These are phyloP conservation scores for Carex cristatella DNA, from an alignment of 176 grass and related monocot species.

Conservation along the genomic window DNA sequence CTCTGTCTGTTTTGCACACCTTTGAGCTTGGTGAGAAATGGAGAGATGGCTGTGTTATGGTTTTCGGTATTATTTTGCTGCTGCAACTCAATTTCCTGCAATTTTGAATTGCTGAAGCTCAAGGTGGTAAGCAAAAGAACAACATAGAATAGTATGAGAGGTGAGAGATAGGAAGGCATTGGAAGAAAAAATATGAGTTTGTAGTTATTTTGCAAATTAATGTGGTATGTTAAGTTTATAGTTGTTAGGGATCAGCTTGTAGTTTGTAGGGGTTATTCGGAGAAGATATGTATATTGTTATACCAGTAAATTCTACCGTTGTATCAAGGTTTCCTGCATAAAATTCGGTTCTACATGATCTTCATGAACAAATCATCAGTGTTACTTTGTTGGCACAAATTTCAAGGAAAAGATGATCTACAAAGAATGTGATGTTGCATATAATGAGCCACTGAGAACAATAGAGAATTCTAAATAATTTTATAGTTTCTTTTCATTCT, in stretches of 20 bases:
- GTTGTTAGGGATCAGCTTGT: not conserved
- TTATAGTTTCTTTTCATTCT: not conserved
- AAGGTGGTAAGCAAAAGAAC: not conserved
- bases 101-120: not conserved
- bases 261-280: not conserved
- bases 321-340: conserved; percentile 12
- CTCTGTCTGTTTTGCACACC: not conserved
- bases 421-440: not conserved
- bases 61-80: not conserved
- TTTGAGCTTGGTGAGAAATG: conserved; percentile 8
- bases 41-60: not conserved
- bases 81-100: conserved; percentile 3
- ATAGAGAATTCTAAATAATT: not conserved
- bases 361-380: not conserved
- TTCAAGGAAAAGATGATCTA: conserved; percentile 3
- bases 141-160: not conserved
- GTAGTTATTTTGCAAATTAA: not conserved
- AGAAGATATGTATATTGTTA: not conserved
- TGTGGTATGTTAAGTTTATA: not conserved
- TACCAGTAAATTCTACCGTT: conserved; percentile 15
- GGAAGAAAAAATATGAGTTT: not conserved
- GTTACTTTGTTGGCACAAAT: not conserved
- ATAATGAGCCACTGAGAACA: not conserved
- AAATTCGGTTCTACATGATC: conserved; percentile 23
- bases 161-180: not conserved